phyloP scores from a whole-genome alignment of 371 early-diverging fungal species.

The Chytridiales sp. region DNA sequence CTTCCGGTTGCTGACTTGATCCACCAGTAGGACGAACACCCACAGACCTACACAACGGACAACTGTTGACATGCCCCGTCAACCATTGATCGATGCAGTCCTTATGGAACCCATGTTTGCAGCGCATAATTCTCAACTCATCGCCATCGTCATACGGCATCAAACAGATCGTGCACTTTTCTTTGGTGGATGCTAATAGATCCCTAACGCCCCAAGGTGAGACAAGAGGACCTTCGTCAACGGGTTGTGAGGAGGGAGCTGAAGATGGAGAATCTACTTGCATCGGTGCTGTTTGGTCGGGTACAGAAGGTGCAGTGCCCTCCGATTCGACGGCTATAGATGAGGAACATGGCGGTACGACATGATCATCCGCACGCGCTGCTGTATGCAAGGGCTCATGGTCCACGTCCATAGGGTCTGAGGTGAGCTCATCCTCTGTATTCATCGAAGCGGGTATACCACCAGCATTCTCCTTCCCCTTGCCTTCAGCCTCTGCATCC shows the following conservation, averaged over 20 bases:
- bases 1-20: too few relatives aligned
- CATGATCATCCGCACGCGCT: neutral
- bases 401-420: neutral
- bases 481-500: neutral
- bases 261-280: too few relatives aligned
- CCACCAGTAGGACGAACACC: too few relatives aligned
- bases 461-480: neutral
- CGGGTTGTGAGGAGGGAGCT: too few relatives aligned
- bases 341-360: neutral
- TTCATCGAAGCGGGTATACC: too few relatives aligned
- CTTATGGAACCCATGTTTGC: constrained; percentile 81
- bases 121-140: constrained; percentile 65
- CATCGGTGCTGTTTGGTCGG: neutral
- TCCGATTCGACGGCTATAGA: neutral
- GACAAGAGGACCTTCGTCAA: too few relatives aligned
- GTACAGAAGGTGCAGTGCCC: neutral
- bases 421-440: neutral
- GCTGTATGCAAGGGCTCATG: neutral
- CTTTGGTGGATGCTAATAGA: constrained; percentile 31
- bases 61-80: constrained; percentile 31
- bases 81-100: constrained; percentile 74
- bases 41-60: constrained; percentile 44
- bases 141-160: constrained; percentile 65
- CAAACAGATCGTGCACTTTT: constrained; percentile 64
- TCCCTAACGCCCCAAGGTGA: constrained; percentile 24